These are phyloP conservation scores for Zygotorulaspora chibaensis DNA, from an alignment of 805 yeast species.

Conservation along the genomic window DNA sequence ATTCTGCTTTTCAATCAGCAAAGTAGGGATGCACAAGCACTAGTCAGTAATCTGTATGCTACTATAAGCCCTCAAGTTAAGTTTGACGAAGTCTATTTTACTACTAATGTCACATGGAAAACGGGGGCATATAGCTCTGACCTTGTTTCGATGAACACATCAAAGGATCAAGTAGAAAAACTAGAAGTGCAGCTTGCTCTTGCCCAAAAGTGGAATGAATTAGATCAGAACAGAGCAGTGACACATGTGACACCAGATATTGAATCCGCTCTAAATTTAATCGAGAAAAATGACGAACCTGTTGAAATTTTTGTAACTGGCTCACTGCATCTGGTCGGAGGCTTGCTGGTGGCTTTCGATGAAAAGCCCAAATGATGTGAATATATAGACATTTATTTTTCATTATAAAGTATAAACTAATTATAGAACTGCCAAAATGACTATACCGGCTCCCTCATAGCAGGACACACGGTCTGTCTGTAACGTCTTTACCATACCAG, in stretches of 20 bases:
- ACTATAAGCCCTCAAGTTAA: constrained; percentile 39
- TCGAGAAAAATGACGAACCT: constrained; percentile 35
- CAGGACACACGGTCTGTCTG: constrained; percentile 50
- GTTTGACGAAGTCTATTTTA: constrained; percentile 77
- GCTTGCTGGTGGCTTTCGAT: constrained; percentile 81
- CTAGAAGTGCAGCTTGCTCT: constrained; percentile 74
- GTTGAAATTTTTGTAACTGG: constrained; percentile 89
- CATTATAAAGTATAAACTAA: constrained; percentile 2
- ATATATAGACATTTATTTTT: not conserved
- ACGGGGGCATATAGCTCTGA: constrained; percentile 76
- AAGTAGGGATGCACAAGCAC: constrained; percentile 72
- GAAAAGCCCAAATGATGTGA: constrained; percentile 9
- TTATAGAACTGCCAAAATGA: not conserved
- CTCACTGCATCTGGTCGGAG: constrained; percentile 91
- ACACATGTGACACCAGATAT: constrained; percentile 64
- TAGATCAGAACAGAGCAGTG: constrained; percentile 41
- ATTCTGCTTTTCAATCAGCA: constrained; percentile 90
- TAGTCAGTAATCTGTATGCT: constrained; percentile 52
- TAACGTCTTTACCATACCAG: constrained; percentile 63
- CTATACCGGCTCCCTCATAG: constrained; percentile 6
- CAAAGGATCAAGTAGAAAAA: constrained; percentile 72
- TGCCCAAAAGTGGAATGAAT: constrained; percentile 61
- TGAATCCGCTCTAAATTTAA: constrained; percentile 60
- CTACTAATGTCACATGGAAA: constrained; percentile 90
- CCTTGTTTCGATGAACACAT: constrained; percentile 78